These are phyloP conservation scores for Penicillium odoratum DNA, from an alignment of 495 filamentous ascomycete species.

Conservation along the genomic window DNA sequence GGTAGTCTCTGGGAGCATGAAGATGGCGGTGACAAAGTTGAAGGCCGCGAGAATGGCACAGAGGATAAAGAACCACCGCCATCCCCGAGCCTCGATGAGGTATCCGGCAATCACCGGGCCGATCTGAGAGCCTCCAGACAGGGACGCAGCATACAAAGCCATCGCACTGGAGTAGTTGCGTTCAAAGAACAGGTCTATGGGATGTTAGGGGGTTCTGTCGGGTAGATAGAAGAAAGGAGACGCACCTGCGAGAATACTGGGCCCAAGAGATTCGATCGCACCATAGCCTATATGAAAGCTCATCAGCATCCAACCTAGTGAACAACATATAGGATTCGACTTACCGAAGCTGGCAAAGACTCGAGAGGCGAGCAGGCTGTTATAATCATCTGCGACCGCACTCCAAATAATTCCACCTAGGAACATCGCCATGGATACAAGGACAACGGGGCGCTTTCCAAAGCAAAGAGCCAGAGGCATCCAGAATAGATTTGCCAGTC, in stretches of 20 bases:
- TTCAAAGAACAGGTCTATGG: conserved; percentile 36
- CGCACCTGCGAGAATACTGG: conserved; percentile 39
- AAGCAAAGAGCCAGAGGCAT: conserved; percentile 51
- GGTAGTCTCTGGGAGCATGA: conserved; percentile 32
- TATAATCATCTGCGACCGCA: conserved; percentile 28
- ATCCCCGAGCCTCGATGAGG: conserved; percentile 29
- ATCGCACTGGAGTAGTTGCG: conserved; percentile 42
- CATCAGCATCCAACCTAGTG: neutral
- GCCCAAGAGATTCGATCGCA: conserved; percentile 38
- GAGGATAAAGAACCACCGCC: conserved; percentile 39
- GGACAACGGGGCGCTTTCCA: conserved; percentile 46
- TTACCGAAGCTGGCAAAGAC: conserved; percentile 37
- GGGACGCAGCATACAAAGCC: conserved; percentile 36
- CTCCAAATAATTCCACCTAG: conserved; percentile 39
- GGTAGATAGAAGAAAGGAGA: neutral
- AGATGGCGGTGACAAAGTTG: conserved; percentile 31
- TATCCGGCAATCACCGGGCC: conserved; percentile 36
- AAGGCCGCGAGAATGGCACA: conserved; percentile 32
- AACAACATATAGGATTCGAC: neutral
- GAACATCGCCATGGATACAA: conserved; percentile 43
- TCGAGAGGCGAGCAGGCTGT: conserved; percentile 31
- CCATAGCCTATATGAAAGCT: conserved; percentile 24
- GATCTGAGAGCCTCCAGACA: conserved; percentile 38
- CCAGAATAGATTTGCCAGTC: conserved; percentile 46
- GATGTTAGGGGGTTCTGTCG: conserved; percentile 1